Base-by-base conservation (phyloP, 1,139 yeast genomes). In the Pneumocystis murina region DNA sequence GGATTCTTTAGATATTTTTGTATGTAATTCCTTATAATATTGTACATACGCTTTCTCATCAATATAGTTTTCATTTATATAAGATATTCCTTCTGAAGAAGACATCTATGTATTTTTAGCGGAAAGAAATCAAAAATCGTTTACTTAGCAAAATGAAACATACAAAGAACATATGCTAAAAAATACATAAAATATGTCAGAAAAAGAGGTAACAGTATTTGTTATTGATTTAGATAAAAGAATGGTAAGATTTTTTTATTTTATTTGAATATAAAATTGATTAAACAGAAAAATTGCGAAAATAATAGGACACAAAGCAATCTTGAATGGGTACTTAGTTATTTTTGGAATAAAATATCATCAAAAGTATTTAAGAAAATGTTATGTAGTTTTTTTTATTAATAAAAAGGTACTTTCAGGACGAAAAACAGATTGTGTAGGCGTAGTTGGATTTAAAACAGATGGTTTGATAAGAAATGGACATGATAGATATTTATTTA, bases 361-460 rank as follows among this genome's bases (percentile, higher is more conserved):
- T 72, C 75, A 43, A 80, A 82, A 66, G 76, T 79, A 59, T 66
- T 80, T 64, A 10, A 30, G 35, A 14, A 63, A 14, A 38, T 1
- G 4, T 6, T 30, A n/a, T 14, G 7, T 41, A 12, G 43, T 16
- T 24, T 6, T 17, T 28, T 59, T 17, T 24, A 38, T 61, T 5
- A 60, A 59, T n/a, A 60, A 61, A 61, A n/a, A 72, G 70, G 69
- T 77, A 12, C 61, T 77, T 48, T 75, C 78, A 63, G 84, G 78
- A 5, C 76, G 87, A 60, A 84, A 83, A 69, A 79, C 84, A 3
- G 89, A 85, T 68, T 74, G 75, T 58, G 76, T 83, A 1, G 80
- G 83, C 0, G 71, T 83, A 2, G 73, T 82, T 1, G 74, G 77
- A 0, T 76, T 76, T 35, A 78, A 81, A 66, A 74, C 77, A 0